phyloP scores from a whole-genome alignment of 306 rosid genomes.

The Neltuma alba region DNA sequence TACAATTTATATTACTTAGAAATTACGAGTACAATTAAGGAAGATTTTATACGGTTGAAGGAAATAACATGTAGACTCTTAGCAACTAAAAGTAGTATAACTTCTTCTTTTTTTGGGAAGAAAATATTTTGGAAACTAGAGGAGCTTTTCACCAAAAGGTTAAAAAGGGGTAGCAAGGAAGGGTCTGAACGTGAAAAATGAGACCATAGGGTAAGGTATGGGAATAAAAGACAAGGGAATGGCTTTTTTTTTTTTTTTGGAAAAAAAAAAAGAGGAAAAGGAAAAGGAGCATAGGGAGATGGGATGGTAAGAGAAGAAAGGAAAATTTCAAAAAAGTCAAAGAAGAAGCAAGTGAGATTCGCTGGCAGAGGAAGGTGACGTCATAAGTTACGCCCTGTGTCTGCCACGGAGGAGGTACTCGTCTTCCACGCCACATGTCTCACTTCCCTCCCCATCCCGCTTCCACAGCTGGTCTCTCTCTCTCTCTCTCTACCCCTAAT shows the following conservation, averaged over 20 bases:
- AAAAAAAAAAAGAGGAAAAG: neutral
- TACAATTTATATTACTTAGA: too few species aligned
- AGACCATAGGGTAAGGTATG: neutral
- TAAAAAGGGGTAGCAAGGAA: neutral
- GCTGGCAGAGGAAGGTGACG: slow-evolving; percentile 26
- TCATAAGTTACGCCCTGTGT: slow-evolving; percentile 9
- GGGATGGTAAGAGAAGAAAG: neutral
- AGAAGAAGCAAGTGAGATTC: slow-evolving; percentile 43
- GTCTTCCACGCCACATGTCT: slow-evolving; percentile 34
- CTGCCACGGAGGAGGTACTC: slow-evolving; percentile 22
- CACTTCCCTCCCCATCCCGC: neutral
- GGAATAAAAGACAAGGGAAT: neutral
- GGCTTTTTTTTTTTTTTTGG: too few species aligned
- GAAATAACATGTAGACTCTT: too few species aligned
- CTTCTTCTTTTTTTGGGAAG: too few species aligned
- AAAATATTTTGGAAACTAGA: neutral
- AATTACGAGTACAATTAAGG: neutral
- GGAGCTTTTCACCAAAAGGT: neutral
- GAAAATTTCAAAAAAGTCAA: slow-evolving; percentile 50
- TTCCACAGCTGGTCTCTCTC: too few species aligned
- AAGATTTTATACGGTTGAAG: neutral
- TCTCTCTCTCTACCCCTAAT: too few species aligned
- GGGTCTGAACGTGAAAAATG: neutral
- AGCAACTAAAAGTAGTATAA: neutral
- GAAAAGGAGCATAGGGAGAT: neutral